Conservation (phyloP, 169 alveolate species). For the Nephromyces sp. region DNA sequence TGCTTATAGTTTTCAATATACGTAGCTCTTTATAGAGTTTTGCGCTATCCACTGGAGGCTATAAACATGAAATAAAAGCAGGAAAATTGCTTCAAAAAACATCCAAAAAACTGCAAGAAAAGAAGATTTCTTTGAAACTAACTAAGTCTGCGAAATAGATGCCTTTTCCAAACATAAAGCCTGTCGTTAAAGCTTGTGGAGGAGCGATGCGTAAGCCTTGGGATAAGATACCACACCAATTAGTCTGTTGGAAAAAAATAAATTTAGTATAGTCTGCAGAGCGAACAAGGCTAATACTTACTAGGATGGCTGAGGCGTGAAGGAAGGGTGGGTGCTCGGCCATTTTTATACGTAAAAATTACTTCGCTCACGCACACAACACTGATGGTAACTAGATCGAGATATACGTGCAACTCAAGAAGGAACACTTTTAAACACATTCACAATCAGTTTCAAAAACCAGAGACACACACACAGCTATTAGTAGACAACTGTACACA, state of each 20-base stretch:
- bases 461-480: no score
- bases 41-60: no score
- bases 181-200: constrained; percentile 82
- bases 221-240: constrained; percentile 73
- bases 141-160: constrained; percentile 82
- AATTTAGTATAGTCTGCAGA: background rate
- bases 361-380: background rate
- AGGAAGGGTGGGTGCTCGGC: background rate
- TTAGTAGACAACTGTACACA: no score
- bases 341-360: background rate
- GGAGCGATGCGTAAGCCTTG: constrained; percentile 83
- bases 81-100: no score
- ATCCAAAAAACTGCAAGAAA: no score
- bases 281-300: background rate
- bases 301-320: background rate
- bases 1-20: no score
- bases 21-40: no score
- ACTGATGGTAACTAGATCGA: background rate
- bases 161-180: constrained; percentile 85
- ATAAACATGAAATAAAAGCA: no score
- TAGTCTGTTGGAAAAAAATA: constrained; percentile 34
- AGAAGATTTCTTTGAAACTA: background rate
- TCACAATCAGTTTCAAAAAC: no score
- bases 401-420: no score
- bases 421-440: no score